Evolutionary conservation across 495 filamentous ascomycete species (phyloP).

Genomic region (Penicillium lividum): DNA sequence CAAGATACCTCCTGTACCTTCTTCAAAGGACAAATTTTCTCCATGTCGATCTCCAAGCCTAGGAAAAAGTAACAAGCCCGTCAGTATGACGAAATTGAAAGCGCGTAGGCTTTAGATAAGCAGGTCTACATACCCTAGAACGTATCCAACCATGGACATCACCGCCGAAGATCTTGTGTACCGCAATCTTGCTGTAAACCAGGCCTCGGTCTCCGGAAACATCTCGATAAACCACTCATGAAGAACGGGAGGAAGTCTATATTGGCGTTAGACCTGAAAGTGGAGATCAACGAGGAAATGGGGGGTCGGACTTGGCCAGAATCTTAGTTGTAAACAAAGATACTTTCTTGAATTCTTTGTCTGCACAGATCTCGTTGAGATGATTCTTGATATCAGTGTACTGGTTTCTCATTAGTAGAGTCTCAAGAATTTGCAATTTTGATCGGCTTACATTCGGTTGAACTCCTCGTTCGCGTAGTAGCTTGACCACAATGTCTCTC

Average conservation of each 20-base stretch:
- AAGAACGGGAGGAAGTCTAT: slow-evolving; percentile 75
- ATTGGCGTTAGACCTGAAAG: slow-evolving; percentile 11
- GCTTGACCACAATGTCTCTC: slow-evolving; percentile 81
- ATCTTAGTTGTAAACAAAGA: slow-evolving; percentile 71
- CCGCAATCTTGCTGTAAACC: slow-evolving; percentile 86
- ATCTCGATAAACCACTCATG: slow-evolving; percentile 94
- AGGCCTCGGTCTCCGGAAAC: slow-evolving; percentile 88
- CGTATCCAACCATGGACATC: slow-evolving; percentile 96
- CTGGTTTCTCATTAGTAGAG: slow-evolving; percentile 27
- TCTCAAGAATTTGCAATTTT: background rate
- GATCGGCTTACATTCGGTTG: slow-evolving; percentile 46
- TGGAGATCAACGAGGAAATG: background rate
- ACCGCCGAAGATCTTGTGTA: slow-evolving; percentile 94
- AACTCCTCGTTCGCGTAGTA: slow-evolving; percentile 72
- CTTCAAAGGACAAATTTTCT: slow-evolving; percentile 95
- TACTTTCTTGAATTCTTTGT: slow-evolving; percentile 43
- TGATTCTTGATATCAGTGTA: slow-evolving; percentile 59
- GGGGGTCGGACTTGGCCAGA: slow-evolving; percentile 41
- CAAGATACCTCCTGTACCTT: slow-evolving; percentile 89
- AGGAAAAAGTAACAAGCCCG: background rate
- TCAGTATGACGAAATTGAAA: slow-evolving; percentile 11
- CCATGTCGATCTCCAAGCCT: slow-evolving; percentile 94
- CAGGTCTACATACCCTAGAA: slow-evolving; percentile 62
- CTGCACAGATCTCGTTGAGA: slow-evolving; percentile 58
- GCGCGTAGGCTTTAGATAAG: background rate